Conservation (phyloP, 2,329 filamentous ascomycete genomes). For the Pseudogymnoascus sp. region DNA sequence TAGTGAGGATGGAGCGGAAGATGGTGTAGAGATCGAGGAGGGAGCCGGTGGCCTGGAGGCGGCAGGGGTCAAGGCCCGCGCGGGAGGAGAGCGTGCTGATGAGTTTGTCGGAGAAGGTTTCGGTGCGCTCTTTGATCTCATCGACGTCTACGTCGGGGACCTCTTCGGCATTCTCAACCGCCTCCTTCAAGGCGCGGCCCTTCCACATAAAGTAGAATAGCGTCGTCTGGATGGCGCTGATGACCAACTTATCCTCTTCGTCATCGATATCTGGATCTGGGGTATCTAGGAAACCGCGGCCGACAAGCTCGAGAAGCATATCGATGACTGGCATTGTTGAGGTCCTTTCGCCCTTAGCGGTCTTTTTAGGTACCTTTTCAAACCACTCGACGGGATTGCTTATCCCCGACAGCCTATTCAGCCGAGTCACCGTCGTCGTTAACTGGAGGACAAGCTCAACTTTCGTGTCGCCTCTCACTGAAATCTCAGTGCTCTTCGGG, state of each 20-base stretch:
- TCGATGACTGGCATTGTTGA: slow-evolving; percentile 50
- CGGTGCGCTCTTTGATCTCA: slow-evolving; percentile 46
- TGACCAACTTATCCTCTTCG: slow-evolving; percentile 70
- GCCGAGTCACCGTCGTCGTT: slow-evolving; percentile 65
- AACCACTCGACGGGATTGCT: slow-evolving; percentile 69
- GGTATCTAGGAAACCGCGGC: slow-evolving; percentile 63
- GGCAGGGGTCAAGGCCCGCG: slow-evolving; percentile 66
- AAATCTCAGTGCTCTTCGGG: slow-evolving; percentile 51
- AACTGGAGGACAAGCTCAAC: slow-evolving; percentile 59
- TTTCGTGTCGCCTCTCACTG: slow-evolving; percentile 59
- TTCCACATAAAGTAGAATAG: slow-evolving; percentile 98
- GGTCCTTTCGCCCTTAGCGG: slow-evolving; percentile 22
- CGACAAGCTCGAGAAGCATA: slow-evolving; percentile 62
- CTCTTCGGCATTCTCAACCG: slow-evolving; percentile 44
- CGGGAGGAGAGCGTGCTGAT: slow-evolving; percentile 61
- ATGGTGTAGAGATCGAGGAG: slow-evolving; percentile 76
- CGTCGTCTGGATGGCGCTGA: slow-evolving; percentile 65
- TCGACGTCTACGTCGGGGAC: slow-evolving; percentile 54
- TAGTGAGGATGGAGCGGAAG: slow-evolving; percentile 62
- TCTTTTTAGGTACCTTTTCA: slow-evolving; percentile 49
- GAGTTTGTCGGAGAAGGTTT: slow-evolving; percentile 51
- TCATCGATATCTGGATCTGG: slow-evolving; percentile 63
- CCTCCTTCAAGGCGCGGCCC: slow-evolving; percentile 49
- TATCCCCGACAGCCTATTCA: slow-evolving; percentile 72
- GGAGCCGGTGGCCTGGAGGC: slow-evolving; percentile 64